phyloP scores from a whole-genome alignment of 352 stramenopile species.

The Thalassiosira mediterranea region DNA sequence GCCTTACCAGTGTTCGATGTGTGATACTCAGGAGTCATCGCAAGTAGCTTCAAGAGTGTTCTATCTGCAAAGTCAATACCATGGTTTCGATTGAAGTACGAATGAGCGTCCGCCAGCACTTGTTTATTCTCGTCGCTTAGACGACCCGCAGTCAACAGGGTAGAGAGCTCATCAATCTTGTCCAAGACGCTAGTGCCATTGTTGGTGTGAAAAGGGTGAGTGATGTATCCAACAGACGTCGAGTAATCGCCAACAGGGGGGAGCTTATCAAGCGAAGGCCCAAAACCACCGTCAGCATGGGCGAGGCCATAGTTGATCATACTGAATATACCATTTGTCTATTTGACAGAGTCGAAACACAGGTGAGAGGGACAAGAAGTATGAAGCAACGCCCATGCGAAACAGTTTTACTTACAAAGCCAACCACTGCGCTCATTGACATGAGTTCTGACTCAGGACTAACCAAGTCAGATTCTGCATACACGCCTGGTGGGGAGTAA shows the following conservation, averaged over 20 bases:
- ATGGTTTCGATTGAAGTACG: slow-evolving; percentile 29
- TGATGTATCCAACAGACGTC: slow-evolving; percentile 30
- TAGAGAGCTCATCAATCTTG: slow-evolving; percentile 70
- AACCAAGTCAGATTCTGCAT: slow-evolving; percentile 44
- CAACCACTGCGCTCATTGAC: slow-evolving; percentile 50
- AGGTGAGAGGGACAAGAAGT: slow-evolving; percentile 20
- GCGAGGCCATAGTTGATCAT: slow-evolving; percentile 60
- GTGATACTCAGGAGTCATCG: slow-evolving; percentile 72
- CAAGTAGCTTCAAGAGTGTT: slow-evolving; percentile 62
- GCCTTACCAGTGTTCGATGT: slow-evolving; percentile 37
- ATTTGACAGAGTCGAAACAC: neutral
- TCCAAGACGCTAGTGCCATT: slow-evolving; percentile 9
- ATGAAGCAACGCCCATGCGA: slow-evolving; percentile 52
- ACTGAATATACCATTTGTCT: slow-evolving; percentile 68
- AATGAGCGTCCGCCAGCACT: slow-evolving; percentile 31
- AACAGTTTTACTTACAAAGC: slow-evolving; percentile 16
- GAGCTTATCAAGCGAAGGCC: slow-evolving; percentile 18
- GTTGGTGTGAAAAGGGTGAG: slow-evolving; percentile 7
- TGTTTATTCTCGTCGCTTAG: slow-evolving; percentile 51
- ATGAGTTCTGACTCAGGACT: slow-evolving; percentile 46
- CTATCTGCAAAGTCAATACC: slow-evolving; percentile 19
- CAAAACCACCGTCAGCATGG: slow-evolving; percentile 51
- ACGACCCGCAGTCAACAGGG: slow-evolving; percentile 66
- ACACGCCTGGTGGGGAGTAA: slow-evolving; percentile 49
- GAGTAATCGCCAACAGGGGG: slow-evolving; percentile 21